Evolutionary conservation across 1,139 yeast genomes (phyloP).

Genomic region (Blastobotrys aristatus): DNA sequence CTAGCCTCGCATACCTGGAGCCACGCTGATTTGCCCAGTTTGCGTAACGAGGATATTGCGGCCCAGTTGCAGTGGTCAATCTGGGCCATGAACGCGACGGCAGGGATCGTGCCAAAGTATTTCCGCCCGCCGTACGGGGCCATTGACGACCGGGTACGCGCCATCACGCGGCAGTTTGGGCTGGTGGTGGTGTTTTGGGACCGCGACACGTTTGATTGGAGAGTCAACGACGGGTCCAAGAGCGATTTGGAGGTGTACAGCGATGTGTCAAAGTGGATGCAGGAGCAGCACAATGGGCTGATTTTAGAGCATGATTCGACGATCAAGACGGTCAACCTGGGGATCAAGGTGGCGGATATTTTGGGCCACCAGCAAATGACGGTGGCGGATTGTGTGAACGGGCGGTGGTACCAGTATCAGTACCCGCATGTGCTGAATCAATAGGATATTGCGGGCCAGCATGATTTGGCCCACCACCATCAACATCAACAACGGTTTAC

Average conservation of each 20-base stretch:
- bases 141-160: constrained; percentile 75
- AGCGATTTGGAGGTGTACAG: constrained; percentile 48
- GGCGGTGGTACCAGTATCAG: constrained; percentile 36
- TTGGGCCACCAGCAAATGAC: constrained; percentile 60
- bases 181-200: constrained; percentile 90
- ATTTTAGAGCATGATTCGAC: constrained; percentile 83
- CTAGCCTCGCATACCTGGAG: constrained; percentile 93
- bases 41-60: constrained; percentile 71
- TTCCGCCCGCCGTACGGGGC: constrained; percentile 98
- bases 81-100: constrained; percentile 98
- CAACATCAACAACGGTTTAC: no score
- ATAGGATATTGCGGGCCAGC: constrained; percentile 12
- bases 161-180: constrained; percentile 78
- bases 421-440: no score
- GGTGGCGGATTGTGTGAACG: constrained; percentile 79
- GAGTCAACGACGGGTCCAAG: constrained; percentile 42
- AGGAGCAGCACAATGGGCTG: constrained; percentile 48
- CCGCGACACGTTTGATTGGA: constrained; percentile 90
- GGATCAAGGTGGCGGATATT: constrained; percentile 49
- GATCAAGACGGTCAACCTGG: constrained; percentile 62
- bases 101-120: constrained; percentile 84
- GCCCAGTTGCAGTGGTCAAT: constrained; percentile 94
- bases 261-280: constrained; percentile 52
- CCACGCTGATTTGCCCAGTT: constrained; percentile 74
- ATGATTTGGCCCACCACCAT: background rate